Percentiles rank a stretch among this genome's conserved stretches.
Evolutionary conservation across 2,329 filamentous ascomycete genomes (phyloP).

Genomic region (Exophiala aquamarina): DNA sequence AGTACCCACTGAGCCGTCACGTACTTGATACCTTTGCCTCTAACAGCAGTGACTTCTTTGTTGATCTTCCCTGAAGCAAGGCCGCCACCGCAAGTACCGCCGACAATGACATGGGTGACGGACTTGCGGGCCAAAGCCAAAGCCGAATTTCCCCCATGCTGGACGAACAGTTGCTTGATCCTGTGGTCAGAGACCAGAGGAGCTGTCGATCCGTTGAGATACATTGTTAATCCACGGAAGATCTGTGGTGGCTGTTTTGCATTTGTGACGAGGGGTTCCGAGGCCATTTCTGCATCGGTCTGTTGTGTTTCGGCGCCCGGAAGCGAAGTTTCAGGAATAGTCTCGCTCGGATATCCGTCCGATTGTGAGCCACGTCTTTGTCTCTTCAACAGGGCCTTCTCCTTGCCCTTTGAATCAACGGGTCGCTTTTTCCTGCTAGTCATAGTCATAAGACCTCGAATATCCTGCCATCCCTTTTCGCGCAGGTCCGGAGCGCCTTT

Average conservation of each 20-base stretch:
- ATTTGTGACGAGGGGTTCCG: no score
- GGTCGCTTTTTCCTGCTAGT: slow-evolving; percentile 44
- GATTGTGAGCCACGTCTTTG: slow-evolving; percentile 8
- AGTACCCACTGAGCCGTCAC: slow-evolving; percentile 81
- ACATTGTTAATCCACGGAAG: slow-evolving; percentile 72
- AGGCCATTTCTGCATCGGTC: no score
- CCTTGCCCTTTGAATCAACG: background rate
- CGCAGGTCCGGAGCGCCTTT: slow-evolving; percentile 38
- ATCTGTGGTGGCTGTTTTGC: slow-evolving; percentile 44
- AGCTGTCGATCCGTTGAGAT: slow-evolving; percentile 83
- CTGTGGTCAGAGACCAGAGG: slow-evolving; percentile 82
- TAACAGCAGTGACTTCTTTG: slow-evolving; percentile 68
- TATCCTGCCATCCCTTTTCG: slow-evolving; percentile 38
- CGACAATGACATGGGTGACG: slow-evolving; percentile 78
- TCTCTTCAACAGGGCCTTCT: no score
- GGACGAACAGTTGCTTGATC: slow-evolving; percentile 73
- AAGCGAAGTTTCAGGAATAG: no score
- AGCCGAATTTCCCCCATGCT: slow-evolving; percentile 71
- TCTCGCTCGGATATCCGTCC: no score
- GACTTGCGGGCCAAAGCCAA: slow-evolving; percentile 68
- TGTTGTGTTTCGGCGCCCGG: no score
- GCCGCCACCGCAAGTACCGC: slow-evolving; percentile 68
- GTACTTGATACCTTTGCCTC: slow-evolving; percentile 72
- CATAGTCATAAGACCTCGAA: slow-evolving; percentile 48
- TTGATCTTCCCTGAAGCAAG: slow-evolving; percentile 77